Evolutionary conservation across 2,329 filamentous ascomycete genomes (phyloP).

Genomic region (Talaromyces sp.): DNA sequence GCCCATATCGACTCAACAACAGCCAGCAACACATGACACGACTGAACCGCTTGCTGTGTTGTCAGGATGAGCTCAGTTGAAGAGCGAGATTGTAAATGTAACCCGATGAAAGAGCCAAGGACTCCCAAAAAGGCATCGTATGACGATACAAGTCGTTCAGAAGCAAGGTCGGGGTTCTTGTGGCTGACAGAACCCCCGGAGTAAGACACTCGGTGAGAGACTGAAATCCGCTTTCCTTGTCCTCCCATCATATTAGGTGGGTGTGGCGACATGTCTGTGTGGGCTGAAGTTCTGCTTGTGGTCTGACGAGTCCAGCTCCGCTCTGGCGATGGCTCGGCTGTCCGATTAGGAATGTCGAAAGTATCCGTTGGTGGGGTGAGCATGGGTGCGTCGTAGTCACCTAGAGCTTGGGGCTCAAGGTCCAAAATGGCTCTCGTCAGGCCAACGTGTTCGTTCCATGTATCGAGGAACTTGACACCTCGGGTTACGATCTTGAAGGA

Average conservation of each 20-base stretch:
- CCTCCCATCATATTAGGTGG: conserved; percentile 27
- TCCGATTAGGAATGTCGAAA: conserved; percentile 21
- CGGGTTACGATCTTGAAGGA: conserved; percentile 92
- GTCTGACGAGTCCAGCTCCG: conserved; percentile 26
- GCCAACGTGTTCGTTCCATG: conserved; percentile 60
- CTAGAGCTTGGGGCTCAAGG: conserved; percentile 23
- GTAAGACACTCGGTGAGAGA: conserved; percentile 71
- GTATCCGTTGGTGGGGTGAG: conserved; percentile 35
- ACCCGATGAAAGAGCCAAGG: conserved; percentile 87
- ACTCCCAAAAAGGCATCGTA: conserved; percentile 88
- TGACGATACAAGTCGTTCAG: conserved; percentile 69
- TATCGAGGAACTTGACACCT: conserved; percentile 82
- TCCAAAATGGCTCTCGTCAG: conserved; percentile 37
- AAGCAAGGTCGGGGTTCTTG: conserved; percentile 69
- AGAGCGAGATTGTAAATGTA: conserved; percentile 89
- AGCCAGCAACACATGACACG: conserved; percentile 71
- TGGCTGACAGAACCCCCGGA: conserved; percentile 60
- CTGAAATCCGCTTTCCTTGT: conserved; percentile 44
- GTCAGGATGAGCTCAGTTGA: conserved; percentile 75
- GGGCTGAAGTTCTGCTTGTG: conserved; percentile 22
- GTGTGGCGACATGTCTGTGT: conserved; percentile 18
- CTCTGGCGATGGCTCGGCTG: conserved; percentile 19
- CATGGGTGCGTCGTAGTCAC: conserved; percentile 26
- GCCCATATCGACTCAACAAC: conserved; percentile 78
- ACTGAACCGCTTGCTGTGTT: conserved; percentile 75